Base-by-base conservation (phyloP, 768 basidiomycete species). In the Lentinula boryana region DNA sequence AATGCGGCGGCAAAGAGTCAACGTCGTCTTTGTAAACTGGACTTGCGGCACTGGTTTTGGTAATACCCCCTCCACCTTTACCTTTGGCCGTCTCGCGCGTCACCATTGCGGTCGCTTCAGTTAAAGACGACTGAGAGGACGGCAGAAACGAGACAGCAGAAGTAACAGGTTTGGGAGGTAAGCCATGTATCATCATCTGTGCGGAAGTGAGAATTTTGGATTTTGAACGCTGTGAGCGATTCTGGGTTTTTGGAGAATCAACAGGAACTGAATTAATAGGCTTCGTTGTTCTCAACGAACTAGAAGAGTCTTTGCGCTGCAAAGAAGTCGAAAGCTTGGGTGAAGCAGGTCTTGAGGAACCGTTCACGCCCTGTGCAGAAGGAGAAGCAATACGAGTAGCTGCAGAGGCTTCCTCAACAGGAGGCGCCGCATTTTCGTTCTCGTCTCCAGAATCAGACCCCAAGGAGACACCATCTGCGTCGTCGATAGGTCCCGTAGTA, bases 401-500 rank as follows among this genome's bases (percentile, higher is more conserved):
- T 15, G 21, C 58, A 51, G 50, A 52, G 36, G 8, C 16, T 35
- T n/a, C 31, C 48, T 58, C 44, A 27, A 32, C 71, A 63, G 75
- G 73, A 71, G 77, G 74, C 43, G 15, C 57, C 55, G 80, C 79
- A 50, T 69, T 66, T 63, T 80, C 76, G 56, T 80, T 79, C 58
- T 83, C 78, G 66, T 78, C 81, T 64, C 80, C 81, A 62, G 81
- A 82, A 48, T 83, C 74, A 21, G 81, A 83, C 60, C 83, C 78
- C 46, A 60, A 27, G 38, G 58, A 60, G 1, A 80, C 79, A 60
- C 83, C 81, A 63, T 81, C 80, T 41, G 70, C 76, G 60, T 80
- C 80, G 60, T 81, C 80, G 2, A 63, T 57, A 23, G 65, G 66
- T 5, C 69, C 58, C 63, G 41, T 12, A 36, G 33, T 58, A 68